phyloP scores from a whole-genome alignment of 768 basidiomycete genomes.

The Mycena galopus region DNA sequence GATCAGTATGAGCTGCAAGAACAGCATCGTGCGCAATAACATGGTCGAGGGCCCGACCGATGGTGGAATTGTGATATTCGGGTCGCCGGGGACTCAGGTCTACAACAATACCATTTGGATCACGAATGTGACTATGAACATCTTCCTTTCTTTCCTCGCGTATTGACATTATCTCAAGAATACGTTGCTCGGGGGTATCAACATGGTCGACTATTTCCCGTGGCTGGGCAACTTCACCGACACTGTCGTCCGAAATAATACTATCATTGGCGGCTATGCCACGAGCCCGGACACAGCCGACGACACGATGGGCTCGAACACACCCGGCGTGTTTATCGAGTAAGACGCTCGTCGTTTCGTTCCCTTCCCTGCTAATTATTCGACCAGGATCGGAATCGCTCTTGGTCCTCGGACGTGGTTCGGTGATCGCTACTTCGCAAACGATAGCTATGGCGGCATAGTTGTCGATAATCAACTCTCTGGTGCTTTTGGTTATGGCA shows the following conservation, averaged over 20 bases:
- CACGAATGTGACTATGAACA: conserved; percentile 57
- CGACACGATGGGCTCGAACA: conserved; percentile 67
- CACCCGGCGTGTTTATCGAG: conserved; percentile 78
- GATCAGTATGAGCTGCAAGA: conserved; percentile 78
- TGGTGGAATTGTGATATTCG: conserved; percentile 85
- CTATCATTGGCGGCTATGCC: conserved; percentile 77
- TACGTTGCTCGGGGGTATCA: conserved; percentile 82
- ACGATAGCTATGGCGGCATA: conserved; percentile 66
- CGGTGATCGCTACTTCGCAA: conserved; percentile 62
- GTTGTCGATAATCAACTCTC: conserved; percentile 70
- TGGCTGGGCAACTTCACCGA: conserved; percentile 75
- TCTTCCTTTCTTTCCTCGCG: not conserved
- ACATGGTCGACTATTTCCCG: conserved; percentile 80
- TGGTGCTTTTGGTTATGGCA: conserved; percentile 81
- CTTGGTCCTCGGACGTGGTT: conserved; percentile 86
- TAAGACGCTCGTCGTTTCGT: conserved; percentile 46
- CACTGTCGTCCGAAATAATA: conserved; percentile 76
- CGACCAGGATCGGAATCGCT: conserved; percentile 79
- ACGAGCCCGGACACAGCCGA: conserved; percentile 55
- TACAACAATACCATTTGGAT: conserved; percentile 86
- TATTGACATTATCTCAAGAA: conserved; percentile 53
- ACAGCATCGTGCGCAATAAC: conserved; percentile 75
- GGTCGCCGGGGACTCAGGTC: conserved; percentile 77
- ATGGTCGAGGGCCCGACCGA: conserved; percentile 81
- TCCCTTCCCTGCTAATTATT: not conserved